Percentiles rank a stretch among this genome's conserved stretches.
phyloP scores from a whole-genome alignment of 2,329 filamentous ascomycete species.

The Diplocarpon mali region DNA sequence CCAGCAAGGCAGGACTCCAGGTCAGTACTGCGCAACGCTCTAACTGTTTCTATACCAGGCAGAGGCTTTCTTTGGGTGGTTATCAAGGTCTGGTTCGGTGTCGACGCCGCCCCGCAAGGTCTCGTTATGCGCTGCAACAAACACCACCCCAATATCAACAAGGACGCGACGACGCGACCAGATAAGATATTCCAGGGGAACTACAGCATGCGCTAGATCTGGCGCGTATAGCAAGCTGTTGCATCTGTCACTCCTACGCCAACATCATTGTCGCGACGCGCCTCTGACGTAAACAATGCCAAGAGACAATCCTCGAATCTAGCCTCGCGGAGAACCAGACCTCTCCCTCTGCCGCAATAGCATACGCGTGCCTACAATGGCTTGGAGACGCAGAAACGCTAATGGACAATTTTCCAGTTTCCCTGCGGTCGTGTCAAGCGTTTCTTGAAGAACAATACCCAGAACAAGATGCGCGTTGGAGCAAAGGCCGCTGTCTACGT shows the following conservation, averaged over 20 bases:
- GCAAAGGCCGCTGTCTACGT: slow-evolving; percentile 98
- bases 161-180: slow-evolving; percentile 1
- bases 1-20: slow-evolving; percentile 29
- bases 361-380: background rate
- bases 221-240: too few relatives aligned
- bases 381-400: slow-evolving; percentile 16
- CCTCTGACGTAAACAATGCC: slow-evolving; percentile 16
- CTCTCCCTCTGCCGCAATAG: background rate
- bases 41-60: background rate
- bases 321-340: slow-evolving; percentile 1
- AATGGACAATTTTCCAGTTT: slow-evolving; percentile 51
- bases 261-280: slow-evolving; percentile 11
- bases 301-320: slow-evolving; percentile 4
- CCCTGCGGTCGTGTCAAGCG: slow-evolving; percentile 99
- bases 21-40: slow-evolving; percentile 25
- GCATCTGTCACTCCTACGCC: too few relatives aligned
- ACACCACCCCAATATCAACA: slow-evolving; percentile 7
- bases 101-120: slow-evolving; percentile 24
- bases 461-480: slow-evolving; percentile 99
- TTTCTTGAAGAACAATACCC: slow-evolving; percentile 97
- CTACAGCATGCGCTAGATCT: slow-evolving; percentile 4
- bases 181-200: background rate
- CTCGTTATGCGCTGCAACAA: slow-evolving; percentile 26
- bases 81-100: slow-evolving; percentile 9
- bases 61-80: slow-evolving; percentile 4